Percentiles rank a stretch among this genome's conserved stretches.
Conservation (phyloP, 768 basidiomycete genomes). For the Hericium erinaceus region DNA sequence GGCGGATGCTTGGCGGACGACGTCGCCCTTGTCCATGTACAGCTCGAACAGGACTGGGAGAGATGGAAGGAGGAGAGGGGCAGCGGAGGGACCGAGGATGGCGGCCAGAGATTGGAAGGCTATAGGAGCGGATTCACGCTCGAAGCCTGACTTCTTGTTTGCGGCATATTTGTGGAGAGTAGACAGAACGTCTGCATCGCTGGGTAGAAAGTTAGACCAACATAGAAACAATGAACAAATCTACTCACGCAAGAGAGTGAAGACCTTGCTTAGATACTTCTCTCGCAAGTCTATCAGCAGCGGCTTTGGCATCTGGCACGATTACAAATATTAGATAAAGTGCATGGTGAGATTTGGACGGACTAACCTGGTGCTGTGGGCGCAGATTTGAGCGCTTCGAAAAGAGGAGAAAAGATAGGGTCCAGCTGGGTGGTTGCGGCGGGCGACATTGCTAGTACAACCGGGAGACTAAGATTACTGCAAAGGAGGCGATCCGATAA, state of each 20-base stretch:
- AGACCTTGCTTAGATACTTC: conserved; percentile 57
- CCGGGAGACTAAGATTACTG: conserved; percentile 4
- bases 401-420: conserved; percentile 30
- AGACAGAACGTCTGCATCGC: conserved; percentile 52
- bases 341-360: background rate
- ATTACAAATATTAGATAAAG: background rate
- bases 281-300: conserved; percentile 71
- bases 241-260: conserved; percentile 48
- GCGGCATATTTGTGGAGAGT: conserved; percentile 61
- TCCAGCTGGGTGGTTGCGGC: conserved; percentile 37
- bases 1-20: conserved; percentile 75
- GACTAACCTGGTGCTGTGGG: conserved; percentile 27
- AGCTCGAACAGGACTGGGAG: conserved; percentile 74
- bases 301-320: conserved; percentile 66
- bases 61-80: conserved; percentile 68
- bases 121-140: conserved; percentile 80
- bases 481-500: background rate
- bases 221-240: conserved; percentile 13
- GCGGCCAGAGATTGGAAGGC: conserved; percentile 68
- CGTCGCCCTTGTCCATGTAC: conserved; percentile 90
- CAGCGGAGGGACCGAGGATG: conserved; percentile 59
- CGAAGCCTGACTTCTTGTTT: conserved; percentile 83
- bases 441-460: conserved; percentile 38
- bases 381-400: conserved; percentile 30
- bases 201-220: conserved; percentile 19